Base-by-base conservation (phyloP, 2,329 filamentous ascomycete genomes). In the Blastomyces percursus region DNA sequence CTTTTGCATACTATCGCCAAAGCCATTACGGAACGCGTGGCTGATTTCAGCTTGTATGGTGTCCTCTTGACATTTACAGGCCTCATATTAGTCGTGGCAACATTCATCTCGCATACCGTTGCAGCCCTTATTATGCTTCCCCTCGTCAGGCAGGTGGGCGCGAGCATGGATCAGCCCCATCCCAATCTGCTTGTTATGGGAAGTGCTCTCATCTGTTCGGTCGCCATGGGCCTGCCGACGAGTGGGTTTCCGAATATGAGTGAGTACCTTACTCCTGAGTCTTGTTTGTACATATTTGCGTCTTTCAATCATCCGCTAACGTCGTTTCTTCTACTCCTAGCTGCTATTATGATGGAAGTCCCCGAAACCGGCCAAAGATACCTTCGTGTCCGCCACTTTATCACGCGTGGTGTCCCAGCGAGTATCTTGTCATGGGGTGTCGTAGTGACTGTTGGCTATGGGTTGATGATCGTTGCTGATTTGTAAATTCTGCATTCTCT, bases 211-310 rank as follows among this genome's bases (percentile, higher is more conserved):
- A 99, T 99, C 91, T 96, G 94, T 72, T 93, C 88, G 67, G 92
- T 92, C n/a, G 94, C 91, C 1, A 99, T 99, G 94, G 94, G 87
- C 14, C 76, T 99, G 75, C 94, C 94, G 2, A 99, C 94, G 0
- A 93, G 88, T 73, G 95, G 94, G 9, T 99, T 99, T 78, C 94
- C 94, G 1, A 99, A 99, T 69, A 99, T 99, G 94, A 99, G 92
- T 96, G 84, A 82, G 91, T 89, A 55, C 35, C 51, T 62, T 27
- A 63, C 51, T 32, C 4, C 4, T 32, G 35, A 40, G 62, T 59
- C 64, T 46, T 19, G 51, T 64, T 32, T 35, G 46, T 54, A 30
- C 12, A 58, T 57, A 44, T 35, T 60, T 14, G 27, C 3, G 50
- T 42, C 65, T 48, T 27, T 35, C 11, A 6, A 21, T 35, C 60